phyloP scores from a whole-genome alignment of 2,329 filamentous ascomycete species.

The Scedosporium minutisporum region DNA sequence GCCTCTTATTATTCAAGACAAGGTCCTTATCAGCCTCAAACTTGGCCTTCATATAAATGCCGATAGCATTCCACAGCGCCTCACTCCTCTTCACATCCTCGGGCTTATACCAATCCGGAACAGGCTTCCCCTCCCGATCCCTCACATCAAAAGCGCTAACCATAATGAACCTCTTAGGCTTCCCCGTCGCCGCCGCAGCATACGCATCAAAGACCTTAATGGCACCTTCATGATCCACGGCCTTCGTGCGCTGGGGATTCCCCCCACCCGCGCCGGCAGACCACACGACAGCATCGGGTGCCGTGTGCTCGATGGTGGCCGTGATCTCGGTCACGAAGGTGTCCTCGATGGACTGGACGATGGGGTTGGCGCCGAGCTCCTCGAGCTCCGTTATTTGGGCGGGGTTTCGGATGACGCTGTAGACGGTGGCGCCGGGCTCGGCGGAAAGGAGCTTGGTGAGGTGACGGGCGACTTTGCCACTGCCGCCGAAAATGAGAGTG shows the following conservation, averaged over 20 bases:
- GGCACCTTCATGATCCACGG: conserved; percentile 34
- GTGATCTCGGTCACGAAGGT: conserved; percentile 25
- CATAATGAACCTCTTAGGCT: conserved; percentile 32
- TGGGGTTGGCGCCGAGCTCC: conserved; percentile 28
- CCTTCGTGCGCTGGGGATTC: conserved; percentile 28
- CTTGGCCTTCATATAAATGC: conserved; percentile 30
- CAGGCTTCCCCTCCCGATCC: conserved; percentile 23
- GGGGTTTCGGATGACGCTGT: conserved; percentile 18
- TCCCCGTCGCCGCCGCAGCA: conserved; percentile 21
- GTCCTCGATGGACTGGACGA: conserved; percentile 31
- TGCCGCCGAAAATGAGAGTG: conserved; percentile 17
- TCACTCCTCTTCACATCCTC: conserved; percentile 24
- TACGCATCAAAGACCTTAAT: conserved; percentile 35
- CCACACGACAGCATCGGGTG: conserved; percentile 24
- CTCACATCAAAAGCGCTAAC: conserved; percentile 34
- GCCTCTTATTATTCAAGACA: conserved; percentile 23
- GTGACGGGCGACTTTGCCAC: conserved; percentile 15
- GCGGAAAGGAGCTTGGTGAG: conserved; percentile 13
- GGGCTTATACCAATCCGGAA: conserved; percentile 33
- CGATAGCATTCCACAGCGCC: conserved; percentile 27
- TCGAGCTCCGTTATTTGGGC: conserved; percentile 24
- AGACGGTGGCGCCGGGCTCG: conserved; percentile 12
- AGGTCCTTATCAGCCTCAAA: conserved; percentile 29
- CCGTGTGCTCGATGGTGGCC: conserved; percentile 21
- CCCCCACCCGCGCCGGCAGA: conserved; percentile 16